Evolutionary conservation across 305 asterid genomes (phyloP), one percentile per base, ranked within the genome.

Genomic region (Solanum hybrid): DNA sequence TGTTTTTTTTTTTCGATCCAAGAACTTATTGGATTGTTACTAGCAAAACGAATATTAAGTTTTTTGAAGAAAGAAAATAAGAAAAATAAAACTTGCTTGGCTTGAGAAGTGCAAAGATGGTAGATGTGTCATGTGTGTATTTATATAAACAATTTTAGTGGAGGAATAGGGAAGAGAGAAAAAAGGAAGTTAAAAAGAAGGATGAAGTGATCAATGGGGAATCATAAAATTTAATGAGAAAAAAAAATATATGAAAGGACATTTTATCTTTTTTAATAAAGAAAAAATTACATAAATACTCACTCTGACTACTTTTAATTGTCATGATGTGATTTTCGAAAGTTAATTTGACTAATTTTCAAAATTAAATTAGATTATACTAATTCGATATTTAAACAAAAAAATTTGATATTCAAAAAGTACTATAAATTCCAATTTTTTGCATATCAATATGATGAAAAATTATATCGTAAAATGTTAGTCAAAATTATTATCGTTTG

Each of bases 321-420:
- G 60, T 4, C 7, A 42, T 13, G 6, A 0, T 12, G 6, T 12
- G 2, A 12, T 13, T 42, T 42, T 42, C 0, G 3, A 42, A 42
- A 42, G 20, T 13, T 13, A 13, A 42, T 12, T 42, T 42, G 60
- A 13, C 20, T 42, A 42, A 12, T 42, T 42, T 42, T 42, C 0
- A 42, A 42, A 42, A 2, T 42, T 42, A 42, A 42, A 42, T 13
- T 42, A 42, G 3, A 42, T 42, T 42, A 42, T 4, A 42, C 6
- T 42, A 42, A 42, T 42, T 42, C 2, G 6, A 42, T 42, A 42
- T 42, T 42, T 42, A 42, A 42, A 42, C 0, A 42, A 42, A 42
- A 42, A 13, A 4, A 0, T 13, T 42, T 40, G 60, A 42, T 42
- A 42, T 42, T 42, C 20, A 40, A 40, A 40, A 32, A 32, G 35